Evolutionary conservation across 2,329 filamentous ascomycete species (phyloP), one percentile per base, ranked within the genome.

Genomic region (Taxawa tesnikishii): DNA sequence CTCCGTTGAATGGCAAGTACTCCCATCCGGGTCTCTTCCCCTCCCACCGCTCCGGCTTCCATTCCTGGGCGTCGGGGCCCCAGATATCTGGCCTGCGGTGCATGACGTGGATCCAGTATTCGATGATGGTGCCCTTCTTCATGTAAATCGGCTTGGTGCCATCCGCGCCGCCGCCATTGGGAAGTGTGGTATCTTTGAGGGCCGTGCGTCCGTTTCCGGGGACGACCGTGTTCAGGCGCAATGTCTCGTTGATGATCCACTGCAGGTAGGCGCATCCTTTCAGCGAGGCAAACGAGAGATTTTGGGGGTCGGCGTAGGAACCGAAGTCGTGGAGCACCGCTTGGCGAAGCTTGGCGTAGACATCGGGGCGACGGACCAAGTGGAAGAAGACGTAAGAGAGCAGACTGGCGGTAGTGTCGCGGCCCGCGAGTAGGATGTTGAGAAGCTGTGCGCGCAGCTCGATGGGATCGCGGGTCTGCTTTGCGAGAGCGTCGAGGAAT

Each of bases 191-290:
- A 46, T 71, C 64, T 19, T 51, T 50, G 7, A 56, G 49, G 2
- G 69, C 66, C 15, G 49, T 43, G 35, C 72, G 62, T n/a, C 53
- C 54, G 47, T 75, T 75, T 18, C 58, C 43, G 4, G 70, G 68
- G 8, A 74, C 67, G n/a, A 65, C 56, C 5, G 70, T 68, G 42
- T 68, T 62, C 3, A 70, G 47, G 8, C 69, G 67, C 4, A 75
- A 59, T 2, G 66, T 58, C 33, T 51, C 83, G 56, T 81, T 79
- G 46, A 90, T 65, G 34, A 80, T 64, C 48, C 78, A 64, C 54
- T 75, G 49, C 0, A 57, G 43, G 30, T 49, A 50, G 3, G 43
- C 38, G 26, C 44, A 48, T 15, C 26, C 31, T 29, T 51, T 49
- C 11, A 53, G 35, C 25, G 43, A 39, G 3, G 40, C 28, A 26